phyloP scores from a whole-genome alignment of 495 filamentous ascomycete genomes.

The Staphylotrichum tortipilum region DNA sequence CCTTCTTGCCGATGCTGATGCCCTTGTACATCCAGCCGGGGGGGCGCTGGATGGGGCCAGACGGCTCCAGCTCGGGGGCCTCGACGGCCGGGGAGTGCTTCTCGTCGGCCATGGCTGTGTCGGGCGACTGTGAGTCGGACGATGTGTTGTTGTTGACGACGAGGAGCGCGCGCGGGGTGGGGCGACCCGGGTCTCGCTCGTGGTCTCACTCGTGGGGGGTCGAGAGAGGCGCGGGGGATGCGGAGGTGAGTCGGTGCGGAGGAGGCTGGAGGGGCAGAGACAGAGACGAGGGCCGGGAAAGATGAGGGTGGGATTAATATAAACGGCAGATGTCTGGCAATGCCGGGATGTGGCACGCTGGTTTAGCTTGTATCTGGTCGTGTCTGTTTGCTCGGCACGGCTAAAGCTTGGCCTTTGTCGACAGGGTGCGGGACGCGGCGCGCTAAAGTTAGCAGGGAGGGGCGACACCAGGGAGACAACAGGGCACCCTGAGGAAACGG shows the following conservation, averaged over 20 bases:
- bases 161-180: no score
- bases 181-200: no score
- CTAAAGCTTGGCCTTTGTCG: background rate
- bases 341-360: background rate
- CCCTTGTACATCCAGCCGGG: constrained; percentile 65
- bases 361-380: no score
- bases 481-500: background rate
- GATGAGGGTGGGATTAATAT: no score
- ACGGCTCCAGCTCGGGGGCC: constrained; percentile 5
- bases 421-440: background rate
- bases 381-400: constrained; percentile 5
- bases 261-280: background rate
- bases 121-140: no score
- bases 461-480: no score
- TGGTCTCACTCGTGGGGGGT: no score
- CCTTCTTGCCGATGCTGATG: constrained; percentile 44
- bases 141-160: no score
- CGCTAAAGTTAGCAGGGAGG: background rate
- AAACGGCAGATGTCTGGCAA: background rate
- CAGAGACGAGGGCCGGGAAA: background rate
- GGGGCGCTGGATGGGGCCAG: constrained; percentile 20
- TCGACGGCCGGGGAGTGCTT: background rate
- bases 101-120: constrained; percentile 12
- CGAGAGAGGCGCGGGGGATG: no score
- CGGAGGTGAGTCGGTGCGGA: no score